These are phyloP conservation scores for Bocquillonia castaneifolia DNA, from an alignment of 441 rosid species.

Conservation along the genomic window DNA sequence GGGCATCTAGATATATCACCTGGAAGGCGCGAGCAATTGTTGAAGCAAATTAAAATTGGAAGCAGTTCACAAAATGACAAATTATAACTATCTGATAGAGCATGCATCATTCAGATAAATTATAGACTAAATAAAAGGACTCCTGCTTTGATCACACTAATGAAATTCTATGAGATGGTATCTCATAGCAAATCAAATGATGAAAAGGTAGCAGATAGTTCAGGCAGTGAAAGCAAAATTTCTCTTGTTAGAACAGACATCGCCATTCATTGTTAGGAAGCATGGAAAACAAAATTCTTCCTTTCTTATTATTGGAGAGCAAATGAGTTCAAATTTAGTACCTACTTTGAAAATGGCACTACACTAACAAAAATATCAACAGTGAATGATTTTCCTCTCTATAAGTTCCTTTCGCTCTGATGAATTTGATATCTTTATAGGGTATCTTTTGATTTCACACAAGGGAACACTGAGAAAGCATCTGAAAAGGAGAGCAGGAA, in stretches of 20 bases:
- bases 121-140: neutral
- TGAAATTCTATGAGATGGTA: too few relatives aligned
- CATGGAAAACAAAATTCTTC: neutral
- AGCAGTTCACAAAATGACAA: neutral
- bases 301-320: neutral
- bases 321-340: neutral
- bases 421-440: neutral
- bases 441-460: neutral
- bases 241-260: too few relatives aligned
- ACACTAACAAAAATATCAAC: neutral
- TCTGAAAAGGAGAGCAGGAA: neutral
- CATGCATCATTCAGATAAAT: neutral
- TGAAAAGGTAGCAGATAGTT: too few relatives aligned
- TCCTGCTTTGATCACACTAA: neutral
- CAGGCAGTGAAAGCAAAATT: too few relatives aligned
- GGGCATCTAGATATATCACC: constrained; percentile 76
- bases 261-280: neutral
- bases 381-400: neutral
- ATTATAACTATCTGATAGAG: neutral
- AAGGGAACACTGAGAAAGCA: neutral
- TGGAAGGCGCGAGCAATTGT: constrained; percentile 31
- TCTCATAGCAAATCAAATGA: too few relatives aligned
- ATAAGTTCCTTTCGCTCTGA: neutral
- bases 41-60: constrained; percentile 7
- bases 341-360: neutral